A percentile compares a stretch with the other conserved stretches of the same genome.
Evolutionary conservation across 2,329 filamentous ascomycete species (phyloP).

Genomic region (Tothia fuscella): DNA sequence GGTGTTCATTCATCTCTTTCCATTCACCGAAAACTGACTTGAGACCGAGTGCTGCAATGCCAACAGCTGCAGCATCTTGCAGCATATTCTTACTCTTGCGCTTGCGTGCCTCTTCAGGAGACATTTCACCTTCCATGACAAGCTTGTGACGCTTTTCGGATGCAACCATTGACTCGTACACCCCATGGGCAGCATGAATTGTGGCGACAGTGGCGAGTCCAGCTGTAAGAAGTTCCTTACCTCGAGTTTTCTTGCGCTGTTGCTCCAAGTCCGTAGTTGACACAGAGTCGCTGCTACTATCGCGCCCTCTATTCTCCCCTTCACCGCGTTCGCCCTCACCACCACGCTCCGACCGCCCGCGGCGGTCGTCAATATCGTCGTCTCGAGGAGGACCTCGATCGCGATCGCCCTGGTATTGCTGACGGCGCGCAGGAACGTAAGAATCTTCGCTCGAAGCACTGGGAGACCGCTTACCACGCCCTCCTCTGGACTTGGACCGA

Average conservation of each 20-base stretch:
- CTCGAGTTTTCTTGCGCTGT: conserved; percentile 50
- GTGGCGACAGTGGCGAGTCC: conserved; percentile 57
- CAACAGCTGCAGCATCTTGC: conserved; percentile 53
- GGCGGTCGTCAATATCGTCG: conserved; percentile 22
- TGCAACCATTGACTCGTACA: conserved; percentile 52
- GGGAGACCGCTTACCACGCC: conserved; percentile 31
- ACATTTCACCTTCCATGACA: conserved; percentile 52
- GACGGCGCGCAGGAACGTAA: conserved; percentile 38
- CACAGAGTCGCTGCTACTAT: conserved; percentile 37
- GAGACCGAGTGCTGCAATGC: conserved; percentile 55
- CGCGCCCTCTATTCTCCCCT: conserved; percentile 8
- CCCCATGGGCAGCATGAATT: conserved; percentile 54
- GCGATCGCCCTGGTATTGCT: conserved; percentile 25
- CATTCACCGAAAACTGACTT: conserved; percentile 54
- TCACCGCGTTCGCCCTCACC: conserved; percentile 16
- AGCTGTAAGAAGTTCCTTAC: conserved; percentile 54
- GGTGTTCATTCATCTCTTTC: conserved; percentile 34
- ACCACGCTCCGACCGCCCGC: conserved; percentile 24
- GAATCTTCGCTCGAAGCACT: conserved; percentile 36
- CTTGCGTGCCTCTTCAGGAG: conserved; percentile 48
- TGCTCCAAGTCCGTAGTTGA: conserved; percentile 52
- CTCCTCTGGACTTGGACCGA: conserved; percentile 40
- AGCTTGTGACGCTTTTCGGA: conserved; percentile 48
- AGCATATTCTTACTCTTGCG: conserved; percentile 51
- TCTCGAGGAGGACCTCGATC: conserved; percentile 31